Conservation (phyloP, 257 asterid genomes). For the Primulina tabacum region DNA sequence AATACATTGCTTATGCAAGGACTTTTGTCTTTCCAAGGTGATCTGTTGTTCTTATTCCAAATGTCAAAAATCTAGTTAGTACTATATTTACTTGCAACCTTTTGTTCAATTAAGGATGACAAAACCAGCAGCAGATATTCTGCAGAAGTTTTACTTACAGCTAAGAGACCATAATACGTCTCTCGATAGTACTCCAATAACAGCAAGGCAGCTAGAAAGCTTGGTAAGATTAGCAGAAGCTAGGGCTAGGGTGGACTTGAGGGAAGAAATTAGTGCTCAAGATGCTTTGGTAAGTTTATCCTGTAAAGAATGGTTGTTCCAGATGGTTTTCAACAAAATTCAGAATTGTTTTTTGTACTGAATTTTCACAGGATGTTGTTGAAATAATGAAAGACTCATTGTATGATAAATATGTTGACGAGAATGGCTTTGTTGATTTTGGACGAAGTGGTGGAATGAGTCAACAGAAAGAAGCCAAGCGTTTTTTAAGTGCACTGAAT, state of each 20-base stretch:
- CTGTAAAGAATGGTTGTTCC: constrained; percentile 7
- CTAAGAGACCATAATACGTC: constrained; percentile 75
- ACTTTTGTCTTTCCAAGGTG: constrained; percentile 81
- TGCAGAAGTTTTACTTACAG: constrained; percentile 83
- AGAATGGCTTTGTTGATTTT: constrained; percentile 88
- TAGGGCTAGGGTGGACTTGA: constrained; percentile 89
- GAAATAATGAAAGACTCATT: constrained; percentile 96
- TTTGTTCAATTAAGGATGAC: constrained; percentile 66
- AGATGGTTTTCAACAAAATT: background rate
- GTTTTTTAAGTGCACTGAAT: constrained; percentile 79
- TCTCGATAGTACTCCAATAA: constrained; percentile 91
- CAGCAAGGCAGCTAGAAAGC: constrained; percentile 97
- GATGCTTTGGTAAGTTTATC: constrained; percentile 77
- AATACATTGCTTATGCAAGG: constrained; percentile 93
- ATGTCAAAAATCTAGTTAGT: constrained; percentile 14
- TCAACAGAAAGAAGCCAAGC: constrained; percentile 94
- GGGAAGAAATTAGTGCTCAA: constrained; percentile 80
- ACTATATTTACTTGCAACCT: background rate
- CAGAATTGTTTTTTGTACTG: constrained; percentile 26
- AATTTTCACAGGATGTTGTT: constrained; percentile 69
- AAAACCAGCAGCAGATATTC: constrained; percentile 87
- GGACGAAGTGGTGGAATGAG: constrained; percentile 99
- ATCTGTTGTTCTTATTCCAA: constrained; percentile 26
- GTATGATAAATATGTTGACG: constrained; percentile 92
- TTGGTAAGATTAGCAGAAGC: constrained; percentile 93